phyloP scores from a whole-genome alignment of 1,284 basidiomycete genomes.

The Heliocybe sulcata region DNA sequence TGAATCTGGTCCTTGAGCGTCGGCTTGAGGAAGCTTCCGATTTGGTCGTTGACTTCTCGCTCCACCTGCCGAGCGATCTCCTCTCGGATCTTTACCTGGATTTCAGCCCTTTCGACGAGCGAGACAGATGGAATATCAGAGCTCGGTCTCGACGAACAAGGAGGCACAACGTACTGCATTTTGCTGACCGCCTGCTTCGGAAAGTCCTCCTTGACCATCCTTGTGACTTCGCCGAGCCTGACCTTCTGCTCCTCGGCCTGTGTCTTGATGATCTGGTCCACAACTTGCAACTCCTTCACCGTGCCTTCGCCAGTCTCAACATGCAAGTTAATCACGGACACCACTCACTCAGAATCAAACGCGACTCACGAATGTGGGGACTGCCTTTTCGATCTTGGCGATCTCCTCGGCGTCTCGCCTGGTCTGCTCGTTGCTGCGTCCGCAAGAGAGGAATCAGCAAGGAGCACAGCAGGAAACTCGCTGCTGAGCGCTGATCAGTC shows the following conservation, averaged over 20 bases:
- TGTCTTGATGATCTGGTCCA: slow-evolving; percentile 5
- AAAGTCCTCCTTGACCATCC: slow-evolving; percentile 25
- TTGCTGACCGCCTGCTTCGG: slow-evolving; percentile 23
- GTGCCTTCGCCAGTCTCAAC: neutral
- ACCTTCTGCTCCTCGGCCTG: slow-evolving; percentile 27
- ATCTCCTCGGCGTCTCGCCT: neutral
- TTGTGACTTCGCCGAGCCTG: slow-evolving; percentile 26
- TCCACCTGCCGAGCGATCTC: slow-evolving; percentile 34
- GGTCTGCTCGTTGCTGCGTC: neutral
- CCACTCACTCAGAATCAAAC: neutral
- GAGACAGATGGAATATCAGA: neutral
- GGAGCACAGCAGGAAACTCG: neutral
- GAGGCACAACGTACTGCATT: slow-evolving; percentile 21
- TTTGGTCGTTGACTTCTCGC: slow-evolving; percentile 36
- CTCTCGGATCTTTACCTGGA: slow-evolving; percentile 26
- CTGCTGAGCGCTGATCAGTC: neutral
- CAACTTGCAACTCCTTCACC: neutral
- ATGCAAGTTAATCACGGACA: neutral
- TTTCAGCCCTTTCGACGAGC: slow-evolving; percentile 18
- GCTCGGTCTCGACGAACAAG: neutral
- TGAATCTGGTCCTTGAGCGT: slow-evolving; percentile 34
- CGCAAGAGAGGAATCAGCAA: neutral
- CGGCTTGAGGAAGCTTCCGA: slow-evolving; percentile 37
- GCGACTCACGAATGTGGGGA: neutral
- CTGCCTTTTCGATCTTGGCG: neutral